These are phyloP conservation scores for Chlorencoelia australis DNA, from an alignment of 2,329 filamentous ascomycete genomes.

Conservation along the genomic window DNA sequence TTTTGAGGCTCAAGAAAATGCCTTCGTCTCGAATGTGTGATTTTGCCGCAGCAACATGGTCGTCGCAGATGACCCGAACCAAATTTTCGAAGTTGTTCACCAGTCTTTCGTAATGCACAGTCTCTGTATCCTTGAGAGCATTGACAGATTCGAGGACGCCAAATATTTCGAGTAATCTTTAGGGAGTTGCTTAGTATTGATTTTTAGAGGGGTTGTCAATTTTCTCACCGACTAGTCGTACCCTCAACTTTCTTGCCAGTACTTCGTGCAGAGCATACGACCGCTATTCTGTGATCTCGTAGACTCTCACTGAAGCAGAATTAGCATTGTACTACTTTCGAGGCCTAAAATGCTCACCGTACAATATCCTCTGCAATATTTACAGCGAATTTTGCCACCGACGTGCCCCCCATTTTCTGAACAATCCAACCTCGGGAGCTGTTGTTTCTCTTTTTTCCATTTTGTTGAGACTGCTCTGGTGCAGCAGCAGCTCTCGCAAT, in stretches of 20 bases:
- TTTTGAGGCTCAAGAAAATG: constrained; percentile 48
- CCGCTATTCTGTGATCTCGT: constrained; percentile 63
- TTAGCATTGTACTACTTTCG: constrained; percentile 1
- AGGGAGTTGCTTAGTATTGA: neutral
- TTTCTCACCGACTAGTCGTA: constrained; percentile 81
- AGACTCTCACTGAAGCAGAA: constrained; percentile 43
- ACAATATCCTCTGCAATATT: constrained; percentile 67
- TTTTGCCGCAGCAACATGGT: constrained; percentile 68
- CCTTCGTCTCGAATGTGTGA: constrained; percentile 47
- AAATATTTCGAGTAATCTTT: constrained; percentile 46
- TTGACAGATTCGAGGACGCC: constrained; percentile 45
- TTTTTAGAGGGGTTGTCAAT: constrained; percentile 8
- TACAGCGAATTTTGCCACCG: constrained; percentile 84
- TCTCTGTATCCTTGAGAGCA: constrained; percentile 41
- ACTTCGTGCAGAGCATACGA: constrained; percentile 93
- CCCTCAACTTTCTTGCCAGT: constrained; percentile 90
- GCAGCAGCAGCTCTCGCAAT: too few relatives aligned
- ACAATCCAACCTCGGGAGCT: constrained; percentile 57
- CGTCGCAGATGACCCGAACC: constrained; percentile 70
- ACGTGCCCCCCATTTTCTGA: constrained; percentile 93
- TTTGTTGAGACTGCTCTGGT: too few relatives aligned
- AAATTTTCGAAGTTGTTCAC: constrained; percentile 59
- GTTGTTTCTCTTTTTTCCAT: too few relatives aligned
- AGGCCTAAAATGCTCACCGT: constrained; percentile 31
- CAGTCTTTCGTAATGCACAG: constrained; percentile 39